Evolutionary conservation across 768 basidiomycete genomes (phyloP), one percentile per base, ranked within the genome.

Genomic region (Obba rivulosa): DNA sequence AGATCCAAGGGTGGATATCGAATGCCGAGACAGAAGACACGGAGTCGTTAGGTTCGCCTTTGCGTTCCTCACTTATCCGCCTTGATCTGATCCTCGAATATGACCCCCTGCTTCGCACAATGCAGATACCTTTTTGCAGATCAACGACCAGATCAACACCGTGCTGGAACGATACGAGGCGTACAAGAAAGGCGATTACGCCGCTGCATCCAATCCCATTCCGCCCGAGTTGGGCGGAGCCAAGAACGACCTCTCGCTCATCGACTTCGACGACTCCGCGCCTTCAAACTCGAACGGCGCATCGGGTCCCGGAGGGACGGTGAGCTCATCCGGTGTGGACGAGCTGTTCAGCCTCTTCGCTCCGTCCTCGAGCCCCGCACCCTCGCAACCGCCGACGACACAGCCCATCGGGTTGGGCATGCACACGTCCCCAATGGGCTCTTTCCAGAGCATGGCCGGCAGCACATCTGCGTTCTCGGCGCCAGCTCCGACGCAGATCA

Each of bases 61-160:
- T 37, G 41, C 36, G 17, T 43, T 34, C 20, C 34, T 17, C 39
- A 52, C 34, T 28, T 50, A 14, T 21, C n/a, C 7, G n/a, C 45
- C 20, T 39, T 36, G 14, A 31, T n/a, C 31, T 10, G 0, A 9
- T 22, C 23, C 18, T 1, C 28, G 7, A 31, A 13, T 31, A 31
- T 28, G 48, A 45, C 50, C 36, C 42, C 35, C 31, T 7, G 9
- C 10, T 14, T 41, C n/a, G 16, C 35, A 1, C n/a, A 20, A n/a
- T 17, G 2, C 59, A 92, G 94, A 94, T 52, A 92, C 92, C 2
- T 87, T 96, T 64, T 73, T 99, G 16, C 82, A 98, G 64, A 94
- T 94, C 52, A 99, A 99, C 65, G 96, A 99, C 66, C 89, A 96
- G 60, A 93, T 99, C 67, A 99, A 99, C 69, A 87, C 81, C 17